phyloP scores from a whole-genome alignment of 2,329 filamentous ascomycete genomes.

The Hortaea sp. region DNA sequence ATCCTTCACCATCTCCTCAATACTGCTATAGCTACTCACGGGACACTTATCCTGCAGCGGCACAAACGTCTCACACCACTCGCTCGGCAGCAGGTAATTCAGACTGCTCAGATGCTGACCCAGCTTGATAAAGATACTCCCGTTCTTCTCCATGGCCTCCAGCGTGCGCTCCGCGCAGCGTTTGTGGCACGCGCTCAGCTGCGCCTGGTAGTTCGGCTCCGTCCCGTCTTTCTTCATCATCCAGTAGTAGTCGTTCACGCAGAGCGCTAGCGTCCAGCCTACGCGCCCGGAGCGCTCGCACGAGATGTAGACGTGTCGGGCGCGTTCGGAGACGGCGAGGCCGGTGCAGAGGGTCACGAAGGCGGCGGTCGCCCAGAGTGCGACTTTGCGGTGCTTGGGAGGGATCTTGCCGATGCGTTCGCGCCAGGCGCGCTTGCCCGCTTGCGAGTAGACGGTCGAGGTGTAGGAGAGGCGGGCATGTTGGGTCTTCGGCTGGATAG shows the following conservation, averaged over 20 bases:
- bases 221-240: constrained; percentile 64
- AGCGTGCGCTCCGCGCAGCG: constrained; percentile 84
- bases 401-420: constrained; percentile 13
- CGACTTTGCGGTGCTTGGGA: constrained; percentile 18
- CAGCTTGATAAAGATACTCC: constrained; percentile 96
- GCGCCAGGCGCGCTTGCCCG: constrained; percentile 19
- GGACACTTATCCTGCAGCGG: constrained; percentile 94
- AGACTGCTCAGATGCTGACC: constrained; percentile 93
- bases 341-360: constrained; percentile 28
- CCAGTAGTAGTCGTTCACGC: constrained; percentile 76
- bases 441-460: constrained; percentile 10
- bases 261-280: constrained; percentile 60
- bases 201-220: constrained; percentile 51
- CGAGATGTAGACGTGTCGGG: constrained; percentile 66
- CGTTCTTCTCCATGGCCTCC: constrained; percentile 83
- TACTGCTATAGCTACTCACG: constrained; percentile 77
- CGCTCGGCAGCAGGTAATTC: constrained; percentile 82
- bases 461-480: constrained; percentile 8
- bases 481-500: neutral
- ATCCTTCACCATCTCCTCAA: constrained; percentile 72
- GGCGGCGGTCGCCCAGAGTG: constrained; percentile 19
- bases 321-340: constrained; percentile 51
- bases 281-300: constrained; percentile 72
- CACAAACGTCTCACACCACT: constrained; percentile 94
- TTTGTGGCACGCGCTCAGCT: constrained; percentile 77